Conservation (phyloP, 768 basidiomycete species). For the Royoungia palumana region DNA sequence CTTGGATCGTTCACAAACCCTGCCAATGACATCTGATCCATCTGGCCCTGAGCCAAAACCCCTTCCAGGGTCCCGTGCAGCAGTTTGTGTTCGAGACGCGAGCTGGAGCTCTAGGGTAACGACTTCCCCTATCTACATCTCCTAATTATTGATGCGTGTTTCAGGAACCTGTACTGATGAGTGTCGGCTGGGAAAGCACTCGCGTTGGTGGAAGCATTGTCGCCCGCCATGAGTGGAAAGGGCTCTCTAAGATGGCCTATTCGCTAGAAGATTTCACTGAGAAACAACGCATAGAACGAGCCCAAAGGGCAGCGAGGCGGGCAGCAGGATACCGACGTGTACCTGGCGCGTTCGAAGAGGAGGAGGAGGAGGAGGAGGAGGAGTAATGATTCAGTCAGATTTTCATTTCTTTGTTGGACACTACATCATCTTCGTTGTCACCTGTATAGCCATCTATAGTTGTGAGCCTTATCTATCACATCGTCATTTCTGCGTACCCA, state of each 20-base stretch:
- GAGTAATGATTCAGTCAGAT: neutral
- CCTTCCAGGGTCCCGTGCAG: constrained; percentile 25
- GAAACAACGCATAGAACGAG: constrained; percentile 40
- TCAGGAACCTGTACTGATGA: constrained; percentile 88
- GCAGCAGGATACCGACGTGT: constrained; percentile 11
- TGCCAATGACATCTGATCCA: constrained; percentile 71
- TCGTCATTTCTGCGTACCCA: too few species aligned
- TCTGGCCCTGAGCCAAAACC: constrained; percentile 53
- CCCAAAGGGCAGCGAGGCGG: constrained; percentile 21
- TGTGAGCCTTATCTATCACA: too few species aligned
- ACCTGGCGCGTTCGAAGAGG: constrained; percentile 29
- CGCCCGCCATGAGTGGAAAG: constrained; percentile 96
- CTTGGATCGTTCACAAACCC: constrained; percentile 72
- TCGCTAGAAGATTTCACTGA: constrained; percentile 74
- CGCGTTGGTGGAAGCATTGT: constrained; percentile 64
- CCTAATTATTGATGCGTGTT: constrained; percentile 1
- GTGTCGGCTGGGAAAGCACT: constrained; percentile 79
- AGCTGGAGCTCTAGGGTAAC: constrained; percentile 86
- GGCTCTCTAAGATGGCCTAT: constrained; percentile 66
- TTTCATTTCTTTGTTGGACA: neutral
- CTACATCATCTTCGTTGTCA: too few species aligned
- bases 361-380: constrained; percentile 17
- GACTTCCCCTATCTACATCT: neutral
- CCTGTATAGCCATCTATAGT: neutral
- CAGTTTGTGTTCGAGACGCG: constrained; percentile 83